A percentile compares a stretch with the other conserved stretches of the same genome.
These are phyloP conservation scores for Pleurotus cornucopiae DNA, from an alignment of 768 basidiomycete species.

Conservation along the genomic window DNA sequence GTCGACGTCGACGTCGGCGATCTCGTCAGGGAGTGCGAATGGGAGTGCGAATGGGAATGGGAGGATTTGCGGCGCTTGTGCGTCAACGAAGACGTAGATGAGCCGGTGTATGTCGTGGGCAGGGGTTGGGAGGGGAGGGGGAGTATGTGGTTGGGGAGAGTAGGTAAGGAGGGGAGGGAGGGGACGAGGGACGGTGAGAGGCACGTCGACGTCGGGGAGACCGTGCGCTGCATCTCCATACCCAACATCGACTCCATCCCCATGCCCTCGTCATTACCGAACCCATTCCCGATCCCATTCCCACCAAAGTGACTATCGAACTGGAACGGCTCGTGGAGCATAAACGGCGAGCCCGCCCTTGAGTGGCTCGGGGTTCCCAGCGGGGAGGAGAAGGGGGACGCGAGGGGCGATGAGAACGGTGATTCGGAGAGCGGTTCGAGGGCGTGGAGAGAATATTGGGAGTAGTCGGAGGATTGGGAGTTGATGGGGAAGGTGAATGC, in stretches of 20 bases:
- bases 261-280: too few relatives aligned
- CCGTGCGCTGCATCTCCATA: slow-evolving; percentile 20
- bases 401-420: slow-evolving; percentile 29
- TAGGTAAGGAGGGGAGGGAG: slow-evolving; percentile 18
- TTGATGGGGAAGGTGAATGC: slow-evolving; percentile 67
- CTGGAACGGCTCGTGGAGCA: too few relatives aligned
- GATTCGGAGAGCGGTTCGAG: too few relatives aligned
- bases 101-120: slow-evolving; percentile 12
- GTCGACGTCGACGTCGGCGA: too few relatives aligned
- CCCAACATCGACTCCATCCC: too few relatives aligned
- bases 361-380: slow-evolving; percentile 29
- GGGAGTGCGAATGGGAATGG: slow-evolving; percentile 21
- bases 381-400: slow-evolving; percentile 37
- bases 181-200: slow-evolving; percentile 30
- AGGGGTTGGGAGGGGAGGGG: slow-evolving; percentile 23
- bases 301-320: too few relatives aligned
- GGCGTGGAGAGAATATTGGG: too few relatives aligned
- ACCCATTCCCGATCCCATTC: too few relatives aligned
- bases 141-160: slow-evolving; percentile 21
- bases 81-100: slow-evolving; percentile 30
- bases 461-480: slow-evolving; percentile 29
- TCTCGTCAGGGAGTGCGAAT: slow-evolving; percentile 6
- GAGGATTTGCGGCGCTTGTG: slow-evolving; percentile 52
- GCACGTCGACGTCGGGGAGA: slow-evolving; percentile 40
- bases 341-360: too few relatives aligned